Conservation (phyloP, 768 basidiomycete species). For the Lepiota brunneoincarnata region DNA sequence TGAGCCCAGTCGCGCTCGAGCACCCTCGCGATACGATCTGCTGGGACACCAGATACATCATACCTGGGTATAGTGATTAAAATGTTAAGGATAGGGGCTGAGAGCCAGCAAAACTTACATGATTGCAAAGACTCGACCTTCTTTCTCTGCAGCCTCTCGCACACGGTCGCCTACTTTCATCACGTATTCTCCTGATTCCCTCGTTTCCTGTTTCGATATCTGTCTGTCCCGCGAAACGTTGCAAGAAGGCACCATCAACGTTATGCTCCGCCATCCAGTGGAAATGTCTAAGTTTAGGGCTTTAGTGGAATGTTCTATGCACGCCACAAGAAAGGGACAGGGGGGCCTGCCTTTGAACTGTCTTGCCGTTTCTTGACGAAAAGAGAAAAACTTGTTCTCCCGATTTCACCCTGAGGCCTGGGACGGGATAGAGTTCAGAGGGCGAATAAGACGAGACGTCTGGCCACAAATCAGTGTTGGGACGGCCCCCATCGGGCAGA, state of each 20-base stretch:
- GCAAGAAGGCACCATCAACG: conserved; percentile 79
- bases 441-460: conserved; percentile 69
- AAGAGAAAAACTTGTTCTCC: conserved; percentile 70
- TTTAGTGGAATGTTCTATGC: background rate
- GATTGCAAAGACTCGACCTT: conserved; percentile 80
- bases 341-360: conserved; percentile 54
- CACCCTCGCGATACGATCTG: conserved; percentile 63
- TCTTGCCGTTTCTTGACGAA: conserved; percentile 73
- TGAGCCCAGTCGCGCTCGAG: conserved; percentile 75
- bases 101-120: conserved; percentile 51
- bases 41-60: conserved; percentile 75
- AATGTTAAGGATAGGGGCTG: background rate
- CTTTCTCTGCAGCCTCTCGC: conserved; percentile 72
- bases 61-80: conserved; percentile 49
- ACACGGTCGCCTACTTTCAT: conserved; percentile 75
- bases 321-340: background rate
- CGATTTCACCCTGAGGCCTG: conserved; percentile 55
- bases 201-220: conserved; percentile 53
- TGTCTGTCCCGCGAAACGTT: conserved; percentile 71
- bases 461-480: conserved; percentile 79
- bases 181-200: conserved; percentile 62
- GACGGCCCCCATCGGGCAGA: conserved; percentile 63
- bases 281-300: conserved; percentile 48
- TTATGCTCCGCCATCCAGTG: conserved; percentile 83
- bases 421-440: conserved; percentile 67